Evolutionary conservation across 2,329 filamentous ascomycete species (phyloP).

Genomic region (Aspergillus transmontanensis): DNA sequence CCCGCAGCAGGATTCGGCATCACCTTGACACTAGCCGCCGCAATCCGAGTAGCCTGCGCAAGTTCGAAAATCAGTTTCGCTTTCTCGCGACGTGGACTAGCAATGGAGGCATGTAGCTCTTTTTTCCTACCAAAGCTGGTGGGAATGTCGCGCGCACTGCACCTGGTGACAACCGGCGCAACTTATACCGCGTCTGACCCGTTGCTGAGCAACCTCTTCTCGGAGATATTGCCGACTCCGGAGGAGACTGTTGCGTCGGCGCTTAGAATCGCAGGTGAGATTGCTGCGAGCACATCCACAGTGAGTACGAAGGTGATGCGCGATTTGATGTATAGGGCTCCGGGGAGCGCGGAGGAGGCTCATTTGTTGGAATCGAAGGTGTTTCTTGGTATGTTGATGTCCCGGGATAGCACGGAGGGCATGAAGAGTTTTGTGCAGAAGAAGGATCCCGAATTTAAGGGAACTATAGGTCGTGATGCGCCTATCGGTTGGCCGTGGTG

Average conservation of each 20-base stretch:
- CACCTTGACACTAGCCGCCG: slow-evolving; percentile 60
- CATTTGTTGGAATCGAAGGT: slow-evolving; percentile 60
- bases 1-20: slow-evolving; percentile 63
- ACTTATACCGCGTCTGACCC: slow-evolving; percentile 49
- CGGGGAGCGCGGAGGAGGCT: slow-evolving; percentile 64
- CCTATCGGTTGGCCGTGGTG: not conserved
- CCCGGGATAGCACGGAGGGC: not conserved
- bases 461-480: not conserved
- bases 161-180: slow-evolving; percentile 66
- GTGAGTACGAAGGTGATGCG: slow-evolving; percentile 60
- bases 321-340: slow-evolving; percentile 68
- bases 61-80: slow-evolving; percentile 71
- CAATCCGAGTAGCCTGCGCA: slow-evolving; percentile 31
- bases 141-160: slow-evolving; percentile 63
- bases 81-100: slow-evolving; percentile 67
- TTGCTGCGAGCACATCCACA: slow-evolving; percentile 52
- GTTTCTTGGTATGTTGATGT: slow-evolving; percentile 21
- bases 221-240: slow-evolving; percentile 57
- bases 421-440: not conserved
- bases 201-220: slow-evolving; percentile 65
- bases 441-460: not conserved
- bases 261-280: slow-evolving; percentile 63
- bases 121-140: slow-evolving; percentile 71
- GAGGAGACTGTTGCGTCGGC: slow-evolving; percentile 63
- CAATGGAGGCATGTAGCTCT: slow-evolving; percentile 69